phyloP scores from a whole-genome alignment of 495 filamentous ascomycete genomes.

The Hypoxylon lienhwacheense region DNA sequence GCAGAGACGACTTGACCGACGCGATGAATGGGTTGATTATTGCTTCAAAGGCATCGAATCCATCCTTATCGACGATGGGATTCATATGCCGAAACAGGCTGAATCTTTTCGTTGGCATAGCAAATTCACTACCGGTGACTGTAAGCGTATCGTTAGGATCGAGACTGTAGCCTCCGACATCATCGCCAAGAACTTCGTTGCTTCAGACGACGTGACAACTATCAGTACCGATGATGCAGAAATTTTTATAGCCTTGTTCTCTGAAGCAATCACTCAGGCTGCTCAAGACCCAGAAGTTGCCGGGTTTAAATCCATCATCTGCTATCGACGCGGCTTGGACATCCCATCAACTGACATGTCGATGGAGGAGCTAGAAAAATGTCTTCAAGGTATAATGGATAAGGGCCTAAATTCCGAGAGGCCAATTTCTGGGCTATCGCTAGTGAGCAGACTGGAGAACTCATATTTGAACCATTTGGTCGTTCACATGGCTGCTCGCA shows the following conservation, averaged over 20 bases:
- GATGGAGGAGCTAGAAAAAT: slow-evolving; percentile 25
- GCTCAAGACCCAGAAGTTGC: slow-evolving; percentile 69
- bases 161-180: slow-evolving; percentile 73
- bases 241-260: slow-evolving; percentile 53
- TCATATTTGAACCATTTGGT: slow-evolving; percentile 67
- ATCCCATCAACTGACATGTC: slow-evolving; percentile 39
- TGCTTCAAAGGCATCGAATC: slow-evolving; percentile 77
- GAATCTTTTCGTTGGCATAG: slow-evolving; percentile 71
- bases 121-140: slow-evolving; percentile 60
- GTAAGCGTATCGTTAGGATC: slow-evolving; percentile 81
- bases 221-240: slow-evolving; percentile 29
- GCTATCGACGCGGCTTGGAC: slow-evolving; percentile 77
- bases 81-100: slow-evolving; percentile 59
- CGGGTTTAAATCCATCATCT: slow-evolving; percentile 84
- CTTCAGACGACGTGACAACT: not conserved
- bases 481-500: slow-evolving; percentile 57
- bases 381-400: slow-evolving; percentile 36
- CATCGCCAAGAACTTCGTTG: slow-evolving; percentile 43
- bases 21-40: slow-evolving; percentile 59
- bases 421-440: slow-evolving; percentile 35
- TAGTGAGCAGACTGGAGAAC: slow-evolving; percentile 57
- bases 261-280: slow-evolving; percentile 51
- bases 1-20: slow-evolving; percentile 55
- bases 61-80: slow-evolving; percentile 77
- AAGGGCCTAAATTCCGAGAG: slow-evolving; percentile 24